Base-by-base conservation (phyloP, 2,329 filamentous ascomycete genomes). In the Arthrobotrys iridis region DNA sequence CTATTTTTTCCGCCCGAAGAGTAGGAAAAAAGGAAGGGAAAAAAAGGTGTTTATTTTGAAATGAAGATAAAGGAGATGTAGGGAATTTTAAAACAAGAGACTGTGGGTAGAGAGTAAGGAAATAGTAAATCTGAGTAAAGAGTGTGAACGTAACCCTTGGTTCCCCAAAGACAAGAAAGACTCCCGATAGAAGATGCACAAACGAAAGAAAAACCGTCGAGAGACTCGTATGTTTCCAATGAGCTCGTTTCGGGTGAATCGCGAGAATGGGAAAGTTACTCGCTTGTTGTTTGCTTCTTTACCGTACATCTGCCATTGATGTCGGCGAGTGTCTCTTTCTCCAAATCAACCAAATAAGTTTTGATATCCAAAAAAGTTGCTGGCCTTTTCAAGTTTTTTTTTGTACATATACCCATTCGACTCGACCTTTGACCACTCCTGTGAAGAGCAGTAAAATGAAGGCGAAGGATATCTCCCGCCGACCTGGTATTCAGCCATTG, bases 401-500 rank as follows among this genome's bases (percentile, higher is more conserved):
- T 75, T 75, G 71, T 75, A 75, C 71, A 75, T 68, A 55, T 35
- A 59, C 57, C 58, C 48, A 28, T 43, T 40, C 33, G 33, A 46
- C 41, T 24, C 13, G 5, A 33, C 41, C 43, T 24, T 15, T 33
- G 20, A 18, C 46, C 10, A 20, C 50, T 37, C 30, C 37, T 55
- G 37, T 59, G 41, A 18, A 43, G 52, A 50, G 35, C 33, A n/a
- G 18, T 13, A 43, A 55, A 45, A n/a, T 13, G 22, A 43, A 40
- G n/a, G 11, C n/a, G 33, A 50, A 59, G 57, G 41, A 63, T 57
- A 60, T 65, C 37, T 41, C 20, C 64, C 71, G 46, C 58, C 63
- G 63, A 75, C 46, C 64, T 67, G 71, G 57, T 75, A 68, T 75
- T 75, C 64, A 64, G 63, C 71, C 71, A 75, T 66, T 73, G 62